phyloP scores from a whole-genome alignment of 257 asterid genomes.

The Leonotis leonurus region DNA sequence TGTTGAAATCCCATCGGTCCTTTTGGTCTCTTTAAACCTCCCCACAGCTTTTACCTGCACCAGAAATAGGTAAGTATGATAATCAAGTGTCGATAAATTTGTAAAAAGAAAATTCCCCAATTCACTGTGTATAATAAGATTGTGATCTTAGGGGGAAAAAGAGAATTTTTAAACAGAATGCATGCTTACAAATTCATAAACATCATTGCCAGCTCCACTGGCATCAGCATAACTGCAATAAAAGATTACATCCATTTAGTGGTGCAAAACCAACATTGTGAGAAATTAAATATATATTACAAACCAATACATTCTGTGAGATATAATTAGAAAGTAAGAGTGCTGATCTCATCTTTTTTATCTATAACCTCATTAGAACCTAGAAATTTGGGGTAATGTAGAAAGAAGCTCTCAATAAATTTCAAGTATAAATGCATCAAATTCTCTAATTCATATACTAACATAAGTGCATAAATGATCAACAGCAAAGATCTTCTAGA shows the following conservation, averaged over 20 bases:
- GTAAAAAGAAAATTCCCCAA: background rate
- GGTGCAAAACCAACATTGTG: background rate
- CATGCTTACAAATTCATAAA: slow-evolving; percentile 53
- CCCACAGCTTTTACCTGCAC: slow-evolving; percentile 57
- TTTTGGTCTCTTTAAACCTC: slow-evolving; percentile 51
- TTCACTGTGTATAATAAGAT: background rate
- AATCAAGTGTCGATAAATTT: background rate
- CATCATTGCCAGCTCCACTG: slow-evolving; percentile 64
- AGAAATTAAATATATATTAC: background rate
- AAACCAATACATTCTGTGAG: background rate
- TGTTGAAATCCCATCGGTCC: slow-evolving; percentile 63
- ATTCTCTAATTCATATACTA: background rate
- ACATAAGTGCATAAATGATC: background rate
- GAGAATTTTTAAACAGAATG: background rate
- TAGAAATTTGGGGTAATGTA: background rate
- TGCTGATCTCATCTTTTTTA: background rate
- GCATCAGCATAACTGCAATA: slow-evolving; percentile 52
- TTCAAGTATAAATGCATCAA: background rate
- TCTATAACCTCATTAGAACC: no score
- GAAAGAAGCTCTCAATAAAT: background rate
- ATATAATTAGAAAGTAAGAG: background rate
- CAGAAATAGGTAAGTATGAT: background rate
- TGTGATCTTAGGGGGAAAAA: background rate
- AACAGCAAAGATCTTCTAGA: slow-evolving; percentile 5
- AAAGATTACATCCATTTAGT: background rate